These are phyloP conservation scores for Cenchrus americanus DNA, from an alignment of 176 grass and related monocot genomes.

Conservation along the genomic window DNA sequence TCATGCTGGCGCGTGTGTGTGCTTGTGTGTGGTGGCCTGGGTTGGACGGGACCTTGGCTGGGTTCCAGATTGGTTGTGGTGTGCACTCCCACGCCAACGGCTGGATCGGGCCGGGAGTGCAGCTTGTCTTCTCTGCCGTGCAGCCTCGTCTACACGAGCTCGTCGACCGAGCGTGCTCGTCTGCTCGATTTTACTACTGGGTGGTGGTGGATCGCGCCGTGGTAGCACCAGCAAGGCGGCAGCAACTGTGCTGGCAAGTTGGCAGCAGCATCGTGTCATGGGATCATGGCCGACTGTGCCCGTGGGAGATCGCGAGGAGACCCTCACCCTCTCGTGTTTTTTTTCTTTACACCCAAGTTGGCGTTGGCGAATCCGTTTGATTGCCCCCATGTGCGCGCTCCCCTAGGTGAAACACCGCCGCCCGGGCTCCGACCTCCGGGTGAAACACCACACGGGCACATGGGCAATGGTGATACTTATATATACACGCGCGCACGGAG, in stretches of 20 bases:
- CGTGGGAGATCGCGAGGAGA: neutral
- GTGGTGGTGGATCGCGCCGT: neutral
- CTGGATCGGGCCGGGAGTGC: conserved; percentile 3
- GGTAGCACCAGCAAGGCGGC: neutral
- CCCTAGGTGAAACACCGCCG: neutral
- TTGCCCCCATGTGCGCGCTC: conserved; percentile 29
- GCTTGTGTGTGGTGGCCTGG: neutral
- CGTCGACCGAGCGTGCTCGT: too few species aligned
- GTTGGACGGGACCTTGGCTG: neutral
- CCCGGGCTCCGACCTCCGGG: neutral
- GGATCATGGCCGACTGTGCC: neutral
- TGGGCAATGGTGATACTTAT: neutral
- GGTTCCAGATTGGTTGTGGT: neutral
- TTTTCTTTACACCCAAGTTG: neutral
- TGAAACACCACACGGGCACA: neutral
- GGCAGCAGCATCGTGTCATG: neutral
- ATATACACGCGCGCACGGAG: neutral
- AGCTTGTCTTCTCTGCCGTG: neutral
- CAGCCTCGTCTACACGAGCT: neutral
- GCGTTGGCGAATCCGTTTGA: conserved; percentile 5
- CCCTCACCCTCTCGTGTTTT: too few species aligned
- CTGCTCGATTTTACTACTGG: neutral
- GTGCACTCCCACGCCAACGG: conserved; percentile 46
- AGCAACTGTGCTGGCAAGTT: neutral
- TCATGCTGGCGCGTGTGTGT: conserved; percentile 3